Percentiles rank a stretch among this genome's conserved stretches.
phyloP scores from a whole-genome alignment of 2,329 filamentous ascomycete species.

The Trichoderma sp. region DNA sequence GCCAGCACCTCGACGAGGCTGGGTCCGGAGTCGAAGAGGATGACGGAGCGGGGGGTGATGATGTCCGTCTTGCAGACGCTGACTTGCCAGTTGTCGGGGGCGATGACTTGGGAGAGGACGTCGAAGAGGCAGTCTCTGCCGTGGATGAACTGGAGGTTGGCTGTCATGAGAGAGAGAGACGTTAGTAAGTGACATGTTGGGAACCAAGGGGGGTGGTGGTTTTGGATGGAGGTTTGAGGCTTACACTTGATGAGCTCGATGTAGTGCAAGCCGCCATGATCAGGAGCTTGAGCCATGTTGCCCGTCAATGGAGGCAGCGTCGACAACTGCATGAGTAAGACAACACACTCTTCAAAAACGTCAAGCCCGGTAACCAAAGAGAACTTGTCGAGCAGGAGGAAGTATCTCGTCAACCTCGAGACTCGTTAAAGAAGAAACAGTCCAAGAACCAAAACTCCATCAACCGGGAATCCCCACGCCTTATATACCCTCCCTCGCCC shows the following conservation, averaged over 20 bases:
- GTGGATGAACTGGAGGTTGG: constrained; percentile 36
- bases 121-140: constrained; percentile 34
- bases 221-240: background rate
- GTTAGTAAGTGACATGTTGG: background rate
- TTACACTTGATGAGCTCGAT: constrained; percentile 4
- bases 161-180: constrained; percentile 25
- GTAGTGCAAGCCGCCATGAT: constrained; percentile 5
- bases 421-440: background rate
- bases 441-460: background rate
- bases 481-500: constrained; percentile 6
- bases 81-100: constrained; percentile 34
- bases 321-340: background rate
- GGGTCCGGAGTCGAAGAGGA: constrained; percentile 40
- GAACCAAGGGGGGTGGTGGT: too few relatives aligned
- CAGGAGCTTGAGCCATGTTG: background rate
- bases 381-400: background rate
- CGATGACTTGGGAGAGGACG: constrained; percentile 34
- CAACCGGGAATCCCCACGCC: background rate
- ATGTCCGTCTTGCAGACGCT: constrained; percentile 35
- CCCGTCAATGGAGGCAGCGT: background rate
- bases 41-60: constrained; percentile 34
- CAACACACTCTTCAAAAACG: background rate
- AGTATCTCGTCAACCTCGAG: background rate
- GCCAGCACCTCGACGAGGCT: constrained; percentile 41
- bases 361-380: background rate